Base-by-base conservation (phyloP, 2,329 filamentous ascomycete species). In the Fusarium clavum region DNA sequence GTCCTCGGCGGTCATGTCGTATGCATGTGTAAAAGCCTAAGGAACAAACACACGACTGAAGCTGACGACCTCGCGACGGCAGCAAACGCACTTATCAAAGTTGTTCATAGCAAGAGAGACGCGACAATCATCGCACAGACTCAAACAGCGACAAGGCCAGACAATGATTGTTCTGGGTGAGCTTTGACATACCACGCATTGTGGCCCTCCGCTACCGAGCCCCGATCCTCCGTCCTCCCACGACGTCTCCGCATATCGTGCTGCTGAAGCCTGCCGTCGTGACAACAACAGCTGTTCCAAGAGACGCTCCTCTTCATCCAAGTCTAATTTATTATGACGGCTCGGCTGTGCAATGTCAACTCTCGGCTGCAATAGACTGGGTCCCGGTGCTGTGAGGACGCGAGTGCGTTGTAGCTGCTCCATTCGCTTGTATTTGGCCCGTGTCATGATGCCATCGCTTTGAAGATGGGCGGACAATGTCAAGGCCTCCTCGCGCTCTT, bases 91-190 rank as follows among this genome's bases (percentile, higher is more conserved):
- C 77, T 93, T 97, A 70, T 94, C 93, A 78, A 97, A 98, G 79
- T 98, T 98, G 79, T 98, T 97, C 90, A 97, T 94, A 6, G 96
- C 96, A 67, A 98, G 85, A 45, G 93, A 95, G 38, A 98, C 92
- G 32, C 96, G 87, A 78, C 96, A 98, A 72, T 98, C 96, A 79
- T 99, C 96, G 78, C 96, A 98, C 14, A 98, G 86, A 72, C 93
- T 95, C 61, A 99, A 85, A 78, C 96, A 99, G 4, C 96, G 92
- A 78, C 96, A 99, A 0, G 96, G 96, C 96, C 96, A 98, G 3
- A 97, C 91, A 57, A 99, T 92, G 65, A 98, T 92, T 10, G 93
- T 97, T 20, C 96, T 87, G 5, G 94, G 90, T n/a, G 88, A 87
- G 57, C 90, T 90, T 79, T 98, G 95, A 77, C 96, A 99, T 7